These are phyloP conservation scores for Xylariaceae sp. DNA, from an alignment of 2,329 filamentous ascomycete species.

Conservation along the genomic window DNA sequence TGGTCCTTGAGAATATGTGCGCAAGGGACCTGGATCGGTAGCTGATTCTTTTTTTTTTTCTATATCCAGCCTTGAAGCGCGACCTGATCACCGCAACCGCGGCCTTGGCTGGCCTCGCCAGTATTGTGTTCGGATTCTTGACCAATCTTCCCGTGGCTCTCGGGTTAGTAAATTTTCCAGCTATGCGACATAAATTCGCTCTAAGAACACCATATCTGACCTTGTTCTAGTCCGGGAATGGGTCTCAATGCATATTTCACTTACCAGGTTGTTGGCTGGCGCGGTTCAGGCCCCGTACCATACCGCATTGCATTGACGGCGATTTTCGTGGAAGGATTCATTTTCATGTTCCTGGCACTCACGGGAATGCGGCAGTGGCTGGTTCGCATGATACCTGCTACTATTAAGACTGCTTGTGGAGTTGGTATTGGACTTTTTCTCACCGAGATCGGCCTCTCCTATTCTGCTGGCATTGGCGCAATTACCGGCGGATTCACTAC, in stretches of 20 bases:
- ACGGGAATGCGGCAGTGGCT: conserved; percentile 70
- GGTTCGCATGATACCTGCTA: conserved; percentile 57
- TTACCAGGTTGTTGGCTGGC: conserved; percentile 59
- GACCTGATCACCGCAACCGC: conserved; percentile 80
- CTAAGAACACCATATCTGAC: conserved; percentile 2
- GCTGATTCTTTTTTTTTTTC: neutral
- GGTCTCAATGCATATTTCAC: conserved; percentile 63
- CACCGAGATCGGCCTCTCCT: conserved; percentile 63
- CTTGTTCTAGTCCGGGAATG: conserved; percentile 52
- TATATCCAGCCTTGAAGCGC: conserved; percentile 53
- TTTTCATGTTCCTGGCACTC: conserved; percentile 58
- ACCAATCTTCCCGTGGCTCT: conserved; percentile 75
- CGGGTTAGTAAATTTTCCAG: conserved; percentile 48
- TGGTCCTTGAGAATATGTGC: neutral
- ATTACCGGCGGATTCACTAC: conserved; percentile 66
- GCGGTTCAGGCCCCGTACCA: conserved; percentile 50
- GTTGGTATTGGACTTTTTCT: conserved; percentile 61
- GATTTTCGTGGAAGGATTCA: conserved; percentile 59
- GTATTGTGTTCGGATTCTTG: conserved; percentile 71
- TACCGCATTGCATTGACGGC: conserved; percentile 58
- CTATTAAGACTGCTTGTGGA: conserved; percentile 60
- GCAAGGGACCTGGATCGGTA: conserved; percentile 4
- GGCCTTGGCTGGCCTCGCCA: conserved; percentile 69
- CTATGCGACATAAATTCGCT: too few species aligned
- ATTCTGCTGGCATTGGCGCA: conserved; percentile 75